Evolutionary conservation across 139 green algal species (phyloP).

Genomic region (Micromonas commoda): DNA sequence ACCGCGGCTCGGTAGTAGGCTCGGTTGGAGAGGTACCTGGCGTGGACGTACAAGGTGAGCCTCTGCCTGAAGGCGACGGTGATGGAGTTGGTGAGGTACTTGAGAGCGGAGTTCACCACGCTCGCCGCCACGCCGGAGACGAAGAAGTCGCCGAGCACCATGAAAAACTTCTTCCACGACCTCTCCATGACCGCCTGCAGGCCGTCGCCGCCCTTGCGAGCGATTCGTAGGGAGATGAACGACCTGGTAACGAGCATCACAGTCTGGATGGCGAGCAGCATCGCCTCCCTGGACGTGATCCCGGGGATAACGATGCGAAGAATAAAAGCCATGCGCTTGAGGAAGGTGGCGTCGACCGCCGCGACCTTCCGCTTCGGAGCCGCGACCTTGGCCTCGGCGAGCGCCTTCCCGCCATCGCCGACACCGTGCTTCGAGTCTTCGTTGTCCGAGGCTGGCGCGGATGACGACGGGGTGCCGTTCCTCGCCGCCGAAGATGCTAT

Average conservation of each 20-base stretch:
- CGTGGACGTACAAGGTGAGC: slow-evolving; percentile 72
- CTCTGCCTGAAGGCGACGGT: slow-evolving; percentile 54
- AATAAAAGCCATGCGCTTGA: slow-evolving; percentile 39
- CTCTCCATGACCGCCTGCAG: slow-evolving; percentile 31
- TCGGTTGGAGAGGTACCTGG: slow-evolving; percentile 72
- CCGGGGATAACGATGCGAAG: slow-evolving; percentile 70
- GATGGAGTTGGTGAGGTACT: slow-evolving; percentile 88
- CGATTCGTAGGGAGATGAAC: slow-evolving; percentile 75
- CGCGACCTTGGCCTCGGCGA: not conserved
- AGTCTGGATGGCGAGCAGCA: slow-evolving; percentile 62
- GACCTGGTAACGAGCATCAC: slow-evolving; percentile 68
- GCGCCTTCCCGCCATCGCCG: not conserved
- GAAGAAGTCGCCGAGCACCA: slow-evolving; percentile 53
- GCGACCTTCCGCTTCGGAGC: not conserved
- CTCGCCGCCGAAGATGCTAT: too few species aligned
- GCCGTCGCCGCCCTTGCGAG: slow-evolving; percentile 56
- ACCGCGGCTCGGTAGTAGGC: slow-evolving; percentile 85
- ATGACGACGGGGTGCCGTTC: too few species aligned
- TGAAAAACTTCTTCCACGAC: not conserved
- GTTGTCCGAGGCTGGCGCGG: too few species aligned
- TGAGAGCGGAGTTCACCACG: slow-evolving; percentile 79
- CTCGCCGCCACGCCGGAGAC: slow-evolving; percentile 66
- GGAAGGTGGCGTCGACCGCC: slow-evolving; percentile 44
- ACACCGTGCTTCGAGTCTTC: not conserved
- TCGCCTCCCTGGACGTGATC: slow-evolving; percentile 52